Conservation (phyloP, 1,284 basidiomycete genomes). For the Fomitopsis schrenkii region DNA sequence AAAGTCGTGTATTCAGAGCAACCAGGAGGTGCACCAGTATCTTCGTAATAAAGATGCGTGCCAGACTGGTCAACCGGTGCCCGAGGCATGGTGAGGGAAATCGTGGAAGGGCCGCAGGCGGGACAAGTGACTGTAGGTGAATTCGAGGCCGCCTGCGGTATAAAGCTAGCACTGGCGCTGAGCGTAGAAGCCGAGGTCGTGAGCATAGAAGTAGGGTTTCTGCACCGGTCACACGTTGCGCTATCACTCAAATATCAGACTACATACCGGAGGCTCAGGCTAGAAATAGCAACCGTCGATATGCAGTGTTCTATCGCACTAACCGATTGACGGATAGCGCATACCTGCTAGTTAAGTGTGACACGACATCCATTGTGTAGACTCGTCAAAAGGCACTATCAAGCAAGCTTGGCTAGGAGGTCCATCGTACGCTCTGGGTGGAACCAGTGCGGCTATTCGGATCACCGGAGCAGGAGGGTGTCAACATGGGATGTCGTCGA, state of each 20-base stretch:
- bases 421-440: neutral
- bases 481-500: neutral
- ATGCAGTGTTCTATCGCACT: too few species aligned
- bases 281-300: too few species aligned
- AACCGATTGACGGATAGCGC: neutral
- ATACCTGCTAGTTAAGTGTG: neutral
- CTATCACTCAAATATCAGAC: too few species aligned
- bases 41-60: slow-evolving; percentile 6
- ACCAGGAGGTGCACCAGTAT: neutral
- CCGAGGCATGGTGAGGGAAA: neutral
- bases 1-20: slow-evolving; percentile 1
- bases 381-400: neutral
- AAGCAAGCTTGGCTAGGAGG: neutral
- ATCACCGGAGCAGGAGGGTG: neutral
- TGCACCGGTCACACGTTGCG: too few species aligned
- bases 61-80: slow-evolving; percentile 11
- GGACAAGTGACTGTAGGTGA: neutral
- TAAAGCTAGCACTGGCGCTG: too few species aligned
- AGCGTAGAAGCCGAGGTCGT: too few species aligned
- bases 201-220: too few species aligned
- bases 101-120: neutral
- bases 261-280: too few species aligned
- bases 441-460: neutral
- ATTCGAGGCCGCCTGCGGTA: too few species aligned
- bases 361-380: too few species aligned